phyloP scores from a whole-genome alignment of 1,139 yeast species.

The Meyerozyma elateridarum region DNA sequence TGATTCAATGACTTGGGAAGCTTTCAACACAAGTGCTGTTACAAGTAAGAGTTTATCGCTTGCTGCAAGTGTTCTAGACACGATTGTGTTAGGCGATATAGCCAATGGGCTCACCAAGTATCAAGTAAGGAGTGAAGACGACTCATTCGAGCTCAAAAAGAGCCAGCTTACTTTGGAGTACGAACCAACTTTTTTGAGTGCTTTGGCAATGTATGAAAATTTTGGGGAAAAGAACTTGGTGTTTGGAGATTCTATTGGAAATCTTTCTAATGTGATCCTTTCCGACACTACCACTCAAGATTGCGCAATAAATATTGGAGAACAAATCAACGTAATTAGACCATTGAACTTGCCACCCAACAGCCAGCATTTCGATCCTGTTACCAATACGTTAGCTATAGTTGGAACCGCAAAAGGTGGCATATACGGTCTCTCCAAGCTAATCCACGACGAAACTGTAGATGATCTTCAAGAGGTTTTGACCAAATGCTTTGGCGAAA shows the following conservation, averaged over 20 bases:
- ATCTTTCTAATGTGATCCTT: slow-evolving; percentile 14
- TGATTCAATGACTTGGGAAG: slow-evolving; percentile 1
- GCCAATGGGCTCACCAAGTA: slow-evolving; percentile 17
- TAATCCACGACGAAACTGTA: not conserved
- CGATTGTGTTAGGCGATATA: slow-evolving; percentile 18
- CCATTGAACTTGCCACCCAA: not conserved
- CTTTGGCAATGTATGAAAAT: slow-evolving; percentile 10
- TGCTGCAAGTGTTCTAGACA: slow-evolving; percentile 7
- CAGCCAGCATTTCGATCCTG: not conserved
- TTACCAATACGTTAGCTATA: not conserved
- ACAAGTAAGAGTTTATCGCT: slow-evolving; percentile 8
- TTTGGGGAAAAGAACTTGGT: slow-evolving; percentile 9
- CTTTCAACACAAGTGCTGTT: not conserved
- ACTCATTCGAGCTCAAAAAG: not conserved
- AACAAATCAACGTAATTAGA: slow-evolving; percentile 26
- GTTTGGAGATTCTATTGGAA: slow-evolving; percentile 31
- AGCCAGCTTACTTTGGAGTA: slow-evolving; percentile 6
- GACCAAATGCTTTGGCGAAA: not conserved
- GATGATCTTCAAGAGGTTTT: not conserved
- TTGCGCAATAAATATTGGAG: slow-evolving; percentile 26
- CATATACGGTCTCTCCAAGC: not conserved
- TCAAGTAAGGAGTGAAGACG: not conserved
- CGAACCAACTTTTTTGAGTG: slow-evolving; percentile 15
- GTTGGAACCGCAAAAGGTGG: slow-evolving; percentile 3
- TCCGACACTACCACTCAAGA: slow-evolving; percentile 8